Evolutionary conservation across 2,329 filamentous ascomycete species (phyloP).

Genomic region (Rutstroemia sp.): DNA sequence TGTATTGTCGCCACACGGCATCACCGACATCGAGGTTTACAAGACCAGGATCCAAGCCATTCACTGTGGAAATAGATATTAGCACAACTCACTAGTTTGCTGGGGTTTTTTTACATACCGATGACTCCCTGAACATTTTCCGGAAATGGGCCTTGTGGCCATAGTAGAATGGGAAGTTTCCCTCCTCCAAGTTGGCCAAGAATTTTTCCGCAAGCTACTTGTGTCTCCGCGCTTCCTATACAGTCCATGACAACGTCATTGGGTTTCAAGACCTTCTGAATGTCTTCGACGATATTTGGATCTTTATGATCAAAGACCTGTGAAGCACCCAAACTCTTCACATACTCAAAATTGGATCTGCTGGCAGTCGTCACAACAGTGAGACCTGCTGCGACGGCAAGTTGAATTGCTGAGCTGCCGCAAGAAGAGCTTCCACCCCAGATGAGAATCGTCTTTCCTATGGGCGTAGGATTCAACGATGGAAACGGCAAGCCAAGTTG

Average conservation of each 20-base stretch:
- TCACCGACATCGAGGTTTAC: slow-evolving; percentile 26
- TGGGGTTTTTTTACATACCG: slow-evolving; percentile 15
- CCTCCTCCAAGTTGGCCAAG: slow-evolving; percentile 22
- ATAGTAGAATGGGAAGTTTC: slow-evolving; percentile 13
- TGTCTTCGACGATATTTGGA: slow-evolving; percentile 12
- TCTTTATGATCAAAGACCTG: slow-evolving; percentile 38
- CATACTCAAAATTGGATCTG: slow-evolving; percentile 35
- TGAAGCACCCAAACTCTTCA: slow-evolving; percentile 36
- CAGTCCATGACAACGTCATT: slow-evolving; percentile 21
- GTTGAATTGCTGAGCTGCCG: slow-evolving; percentile 18
- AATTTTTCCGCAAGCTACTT: slow-evolving; percentile 26
- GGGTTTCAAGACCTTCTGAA: slow-evolving; percentile 12
- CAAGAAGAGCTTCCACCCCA: slow-evolving; percentile 21
- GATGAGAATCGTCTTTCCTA: slow-evolving; percentile 18
- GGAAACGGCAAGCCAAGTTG: slow-evolving; percentile 14
- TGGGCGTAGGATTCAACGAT: slow-evolving; percentile 7
- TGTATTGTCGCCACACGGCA: slow-evolving; percentile 33
- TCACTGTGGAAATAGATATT: slow-evolving; percentile 16
- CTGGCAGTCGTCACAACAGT: slow-evolving; percentile 39
- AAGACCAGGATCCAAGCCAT: slow-evolving; percentile 22
- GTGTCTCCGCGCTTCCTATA: slow-evolving; percentile 20
- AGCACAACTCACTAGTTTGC: not conserved
- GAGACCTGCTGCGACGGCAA: slow-evolving; percentile 30
- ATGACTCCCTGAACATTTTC: slow-evolving; percentile 18
- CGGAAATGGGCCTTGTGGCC: not conserved